Evolutionary conservation across 1,284 basidiomycete genomes (phyloP), one percentile per base, ranked within the genome.

Genomic region (Apiotrichum veenhuisii): DNA sequence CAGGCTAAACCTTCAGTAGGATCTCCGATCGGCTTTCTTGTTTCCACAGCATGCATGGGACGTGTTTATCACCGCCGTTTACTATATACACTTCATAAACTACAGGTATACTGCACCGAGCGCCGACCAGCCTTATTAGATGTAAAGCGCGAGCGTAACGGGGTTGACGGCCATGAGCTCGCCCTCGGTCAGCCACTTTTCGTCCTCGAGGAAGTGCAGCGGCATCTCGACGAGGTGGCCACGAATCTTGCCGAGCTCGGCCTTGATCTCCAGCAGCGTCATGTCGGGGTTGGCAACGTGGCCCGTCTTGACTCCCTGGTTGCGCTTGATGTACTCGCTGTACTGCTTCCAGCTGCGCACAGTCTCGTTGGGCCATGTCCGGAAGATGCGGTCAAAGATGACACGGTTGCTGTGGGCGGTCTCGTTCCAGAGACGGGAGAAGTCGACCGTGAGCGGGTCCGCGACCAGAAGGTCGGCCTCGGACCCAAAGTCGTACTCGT

Each of bases 371-470:
- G 93, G 92, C 9, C 93, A 67, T 8, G 71, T 66, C 38, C 69
- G 56, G 64, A 77, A 75, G 30, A 77, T 65, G 57, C 66, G 68
- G 49, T 77, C 72, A 51, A 94, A 74, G 71, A 92, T 87, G 4
- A 85, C 86, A 50, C 90, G 81, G 74, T 96, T 95, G 73, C 75
- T 82, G 60, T 82, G 80, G 18, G 89, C 93, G 0, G 89, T 93
- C 40, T 80, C 80, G 51, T 81, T 82, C 86, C 87, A 88, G 3
- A 92, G 77, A 7, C 79, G 64, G 14, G 83, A 68, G 23, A 86
- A 86, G 30, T 80, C 77, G 25, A 86, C 83, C 2, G 82, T 76
- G 27, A 96, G 77, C 11, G 91, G 88, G 75, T 96, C 93, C n/a
- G 84, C 83, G 12, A 97, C 89, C 1, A 82, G 69, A 5, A 71